Conservation (phyloP, 106 monocot species). For the Acorus calamus region DNA sequence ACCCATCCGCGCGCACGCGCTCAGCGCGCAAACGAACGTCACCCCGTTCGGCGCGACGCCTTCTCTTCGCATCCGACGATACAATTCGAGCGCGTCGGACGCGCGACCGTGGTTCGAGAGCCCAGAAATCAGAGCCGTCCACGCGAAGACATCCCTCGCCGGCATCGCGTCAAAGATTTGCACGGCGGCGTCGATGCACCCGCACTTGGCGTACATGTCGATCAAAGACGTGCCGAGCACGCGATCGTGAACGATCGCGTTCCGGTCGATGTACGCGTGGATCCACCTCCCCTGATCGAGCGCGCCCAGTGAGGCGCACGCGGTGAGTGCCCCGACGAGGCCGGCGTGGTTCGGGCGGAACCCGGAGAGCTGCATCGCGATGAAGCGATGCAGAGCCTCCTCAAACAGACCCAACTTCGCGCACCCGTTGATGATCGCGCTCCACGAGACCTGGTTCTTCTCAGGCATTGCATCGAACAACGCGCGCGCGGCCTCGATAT, state of each 20-base stretch:
- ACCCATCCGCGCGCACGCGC: conserved; percentile 58
- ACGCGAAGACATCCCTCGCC: conserved; percentile 69
- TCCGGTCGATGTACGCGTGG: conserved; percentile 25
- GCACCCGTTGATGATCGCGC: conserved; percentile 44
- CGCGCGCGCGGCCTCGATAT: conserved; percentile 15
- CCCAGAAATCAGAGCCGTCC: conserved; percentile 72
- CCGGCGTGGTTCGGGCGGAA: conserved; percentile 42
- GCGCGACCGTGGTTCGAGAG: conserved; percentile 55
- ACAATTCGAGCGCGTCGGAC: conserved; percentile 43
- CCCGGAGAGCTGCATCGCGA: conserved; percentile 35
- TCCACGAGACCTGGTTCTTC: conserved; percentile 44
- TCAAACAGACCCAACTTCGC: conserved; percentile 24
- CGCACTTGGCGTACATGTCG: conserved; percentile 65
- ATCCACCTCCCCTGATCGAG: conserved; percentile 52
- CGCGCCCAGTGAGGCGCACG: conserved; percentile 45
- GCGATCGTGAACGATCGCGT: conserved; percentile 23
- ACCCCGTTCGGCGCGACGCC: conserved; percentile 60
- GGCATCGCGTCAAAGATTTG: conserved; percentile 46
- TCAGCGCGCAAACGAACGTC: conserved; percentile 69
- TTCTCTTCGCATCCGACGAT: conserved; percentile 47
- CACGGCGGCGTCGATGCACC: conserved; percentile 28
- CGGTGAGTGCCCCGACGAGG: conserved; percentile 32
- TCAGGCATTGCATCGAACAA: conserved; percentile 43
- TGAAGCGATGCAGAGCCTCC: conserved; percentile 37
- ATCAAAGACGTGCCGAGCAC: conserved; percentile 45